These are phyloP conservation scores for Stagonosporopsis rhizophila DNA, from an alignment of 2,329 filamentous ascomycete genomes.

Conservation along the genomic window DNA sequence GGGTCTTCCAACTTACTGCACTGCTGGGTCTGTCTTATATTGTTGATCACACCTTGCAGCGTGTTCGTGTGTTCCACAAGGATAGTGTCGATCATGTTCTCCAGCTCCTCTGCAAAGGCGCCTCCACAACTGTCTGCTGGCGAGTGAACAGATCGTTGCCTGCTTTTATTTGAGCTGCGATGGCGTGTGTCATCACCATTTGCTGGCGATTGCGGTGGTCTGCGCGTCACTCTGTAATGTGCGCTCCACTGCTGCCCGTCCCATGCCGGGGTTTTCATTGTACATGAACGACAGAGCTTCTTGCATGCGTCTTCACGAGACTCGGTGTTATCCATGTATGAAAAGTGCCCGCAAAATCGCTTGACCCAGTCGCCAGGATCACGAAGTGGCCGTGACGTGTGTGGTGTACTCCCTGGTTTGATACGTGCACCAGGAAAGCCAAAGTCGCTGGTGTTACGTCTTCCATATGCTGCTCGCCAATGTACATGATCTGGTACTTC, in stretches of 20 bases:
- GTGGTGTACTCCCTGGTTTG: constrained; percentile 25
- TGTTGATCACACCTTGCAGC: constrained; percentile 50
- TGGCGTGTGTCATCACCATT: not conserved
- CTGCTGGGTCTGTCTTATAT: constrained; percentile 39
- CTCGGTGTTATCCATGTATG: constrained; percentile 24
- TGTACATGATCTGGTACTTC: constrained; percentile 38
- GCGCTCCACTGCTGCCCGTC: constrained; percentile 7
- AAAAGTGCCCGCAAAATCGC: constrained; percentile 41
- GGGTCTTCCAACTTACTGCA: constrained; percentile 29
- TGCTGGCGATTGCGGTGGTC: constrained; percentile 19
- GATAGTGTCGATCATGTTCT: constrained; percentile 50
- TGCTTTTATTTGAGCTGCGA: constrained; percentile 13
- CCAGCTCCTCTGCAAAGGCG: constrained; percentile 45
- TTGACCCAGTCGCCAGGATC: constrained; percentile 37
- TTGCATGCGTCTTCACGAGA: constrained; percentile 23
- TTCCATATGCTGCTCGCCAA: constrained; percentile 39
- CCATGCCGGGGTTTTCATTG: constrained; percentile 18
- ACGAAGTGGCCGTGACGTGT: constrained; percentile 22
- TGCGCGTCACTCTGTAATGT: constrained; percentile 20
- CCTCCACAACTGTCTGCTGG: constrained; percentile 34
- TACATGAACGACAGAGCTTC: constrained; percentile 31
- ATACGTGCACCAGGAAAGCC: constrained; percentile 44
- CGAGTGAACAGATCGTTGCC: constrained; percentile 25
- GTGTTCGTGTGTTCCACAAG: constrained; percentile 50
- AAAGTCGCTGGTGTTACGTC: constrained; percentile 43